Conservation (phyloP, 164 flowering plant genomes). For the Annona cherimola region DNA sequence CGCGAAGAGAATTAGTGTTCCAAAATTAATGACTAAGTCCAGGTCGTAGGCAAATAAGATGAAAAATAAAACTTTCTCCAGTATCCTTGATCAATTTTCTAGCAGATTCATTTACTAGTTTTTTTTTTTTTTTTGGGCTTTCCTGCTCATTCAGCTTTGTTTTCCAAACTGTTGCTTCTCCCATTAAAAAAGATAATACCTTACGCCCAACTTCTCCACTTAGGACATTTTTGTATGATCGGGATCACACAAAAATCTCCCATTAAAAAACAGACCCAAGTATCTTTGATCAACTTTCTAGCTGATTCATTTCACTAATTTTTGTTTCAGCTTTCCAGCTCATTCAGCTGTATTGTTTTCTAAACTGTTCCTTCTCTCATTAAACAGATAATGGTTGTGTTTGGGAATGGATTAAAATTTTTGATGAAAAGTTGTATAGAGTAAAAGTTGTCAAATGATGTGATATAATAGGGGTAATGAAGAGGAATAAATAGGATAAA, state of each 20-base stretch:
- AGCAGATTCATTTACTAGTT: background rate
- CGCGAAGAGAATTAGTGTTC: background rate
- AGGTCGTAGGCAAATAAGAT: background rate
- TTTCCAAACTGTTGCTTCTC: background rate
- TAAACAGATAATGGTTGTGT: background rate
- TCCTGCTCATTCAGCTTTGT: background rate
- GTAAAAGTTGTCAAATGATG: no score
- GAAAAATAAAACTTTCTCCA: no score
- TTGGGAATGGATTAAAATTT: no score
- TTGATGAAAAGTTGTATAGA: no score
- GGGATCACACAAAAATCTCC: no score
- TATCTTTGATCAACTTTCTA: background rate
- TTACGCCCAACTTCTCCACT: no score
- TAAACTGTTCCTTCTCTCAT: background rate
- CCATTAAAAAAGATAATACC: background rate
- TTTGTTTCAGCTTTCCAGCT: background rate
- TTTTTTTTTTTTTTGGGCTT: background rate
- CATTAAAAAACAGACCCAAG: no score
- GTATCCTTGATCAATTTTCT: background rate
- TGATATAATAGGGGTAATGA: no score
- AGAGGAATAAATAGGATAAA: no score
- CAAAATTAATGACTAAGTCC: conserved; percentile 4
- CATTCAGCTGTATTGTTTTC: background rate
- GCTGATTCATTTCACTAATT: background rate
- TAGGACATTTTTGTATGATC: no score